Conservation (phyloP, 1,139 yeast species). For the Torulaspora globosa region DNA sequence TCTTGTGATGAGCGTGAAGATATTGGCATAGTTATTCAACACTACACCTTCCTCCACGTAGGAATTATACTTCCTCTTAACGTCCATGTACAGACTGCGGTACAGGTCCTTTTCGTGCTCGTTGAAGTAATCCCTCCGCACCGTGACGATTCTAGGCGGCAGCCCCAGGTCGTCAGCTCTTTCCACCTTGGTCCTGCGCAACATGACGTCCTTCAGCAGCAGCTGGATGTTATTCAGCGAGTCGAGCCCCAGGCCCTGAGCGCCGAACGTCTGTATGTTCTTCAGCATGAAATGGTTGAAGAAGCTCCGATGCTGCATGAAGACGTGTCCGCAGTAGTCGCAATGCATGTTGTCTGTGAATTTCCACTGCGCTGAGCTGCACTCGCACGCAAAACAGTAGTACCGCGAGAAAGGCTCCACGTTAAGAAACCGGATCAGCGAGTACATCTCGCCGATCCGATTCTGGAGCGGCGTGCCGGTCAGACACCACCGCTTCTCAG, state of each 20-base stretch:
- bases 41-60: conserved; percentile 95
- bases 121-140: conserved; percentile 79
- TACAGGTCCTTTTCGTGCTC: conserved; percentile 93
- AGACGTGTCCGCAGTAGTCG: conserved; percentile 81
- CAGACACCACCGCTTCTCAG: conserved; percentile 81
- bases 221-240: conserved; percentile 75
- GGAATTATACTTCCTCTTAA: conserved; percentile 72
- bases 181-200: conserved; percentile 90
- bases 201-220: conserved; percentile 73
- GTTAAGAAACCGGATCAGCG: conserved; percentile 77
- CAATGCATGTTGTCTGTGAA: conserved; percentile 81
- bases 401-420: conserved; percentile 83
- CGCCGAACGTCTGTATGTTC: conserved; percentile 81
- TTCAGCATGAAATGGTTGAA: conserved; percentile 93
- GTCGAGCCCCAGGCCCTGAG: conserved; percentile 71
- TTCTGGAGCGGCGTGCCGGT: conserved; percentile 97
- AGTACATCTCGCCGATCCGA: conserved; percentile 92
- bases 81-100: conserved; percentile 79
- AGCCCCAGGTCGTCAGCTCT: conserved; percentile 95
- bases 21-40: conserved; percentile 90
- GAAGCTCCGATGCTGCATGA: conserved; percentile 91
- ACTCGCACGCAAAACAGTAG: conserved; percentile 87
- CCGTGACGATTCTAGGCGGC: conserved; percentile 90
- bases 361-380: conserved; percentile 75
- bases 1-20: conserved; percentile 89